These are phyloP conservation scores for Rusavskia elegans DNA, from an alignment of 495 filamentous ascomycete species.

Conservation along the genomic window DNA sequence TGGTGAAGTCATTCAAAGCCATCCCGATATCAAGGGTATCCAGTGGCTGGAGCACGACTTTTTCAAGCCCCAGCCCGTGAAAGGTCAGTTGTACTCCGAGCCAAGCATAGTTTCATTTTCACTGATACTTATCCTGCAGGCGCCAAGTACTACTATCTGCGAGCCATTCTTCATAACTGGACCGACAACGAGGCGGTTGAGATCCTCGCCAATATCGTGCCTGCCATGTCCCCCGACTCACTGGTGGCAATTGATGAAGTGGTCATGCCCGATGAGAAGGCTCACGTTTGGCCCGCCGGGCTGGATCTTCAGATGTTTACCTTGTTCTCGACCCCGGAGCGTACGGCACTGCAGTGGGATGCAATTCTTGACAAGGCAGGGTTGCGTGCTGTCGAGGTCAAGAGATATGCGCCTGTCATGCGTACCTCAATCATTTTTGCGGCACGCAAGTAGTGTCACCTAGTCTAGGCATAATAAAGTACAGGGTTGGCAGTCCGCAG, in stretches of 20 bases:
- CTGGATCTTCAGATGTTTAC: no score
- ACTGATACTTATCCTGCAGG: constrained; percentile 5
- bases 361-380: no score
- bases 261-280: constrained; percentile 16
- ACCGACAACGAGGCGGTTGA: constrained; percentile 15
- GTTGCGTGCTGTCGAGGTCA: no score
- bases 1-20: background rate
- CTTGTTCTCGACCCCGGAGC: no score
- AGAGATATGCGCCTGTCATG: no score
- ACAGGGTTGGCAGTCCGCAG: no score
- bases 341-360: no score
- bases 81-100: constrained; percentile 13
- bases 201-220: constrained; percentile 21
- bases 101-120: background rate
- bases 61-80: constrained; percentile 31
- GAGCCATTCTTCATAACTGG: constrained; percentile 27
- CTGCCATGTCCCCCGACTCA: constrained; percentile 22
- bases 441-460: background rate
- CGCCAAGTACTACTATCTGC: constrained; percentile 27
- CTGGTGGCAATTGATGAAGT: constrained; percentile 26
- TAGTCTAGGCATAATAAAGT: no score
- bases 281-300: no score
- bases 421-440: background rate
- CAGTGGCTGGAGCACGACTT: constrained; percentile 24
- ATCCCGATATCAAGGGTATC: background rate